Percentiles rank a stretch among this genome's conserved stretches.
These are phyloP conservation scores for Termitomyces sp. DNA, from an alignment of 1,284 basidiomycete genomes.

Conservation along the genomic window DNA sequence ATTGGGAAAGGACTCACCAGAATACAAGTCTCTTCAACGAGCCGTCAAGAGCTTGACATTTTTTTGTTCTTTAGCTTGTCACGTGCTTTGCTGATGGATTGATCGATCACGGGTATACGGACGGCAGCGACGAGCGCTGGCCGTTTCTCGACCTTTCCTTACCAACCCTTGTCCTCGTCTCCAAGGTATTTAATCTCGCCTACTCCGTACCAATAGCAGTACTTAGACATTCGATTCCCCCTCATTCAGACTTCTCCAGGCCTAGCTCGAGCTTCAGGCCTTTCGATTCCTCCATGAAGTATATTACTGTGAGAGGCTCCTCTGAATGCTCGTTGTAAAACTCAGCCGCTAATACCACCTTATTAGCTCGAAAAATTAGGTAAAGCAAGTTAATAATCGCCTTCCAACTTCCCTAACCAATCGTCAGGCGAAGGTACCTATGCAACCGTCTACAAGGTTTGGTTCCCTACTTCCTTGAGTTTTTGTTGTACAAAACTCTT, in stretches of 20 bases:
- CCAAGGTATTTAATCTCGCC: not conserved
- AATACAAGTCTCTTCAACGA: not conserved
- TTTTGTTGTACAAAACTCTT: constrained; percentile 10
- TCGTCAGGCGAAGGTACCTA: constrained; percentile 72
- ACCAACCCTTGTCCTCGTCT: not conserved
- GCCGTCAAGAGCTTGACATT: constrained; percentile 2
- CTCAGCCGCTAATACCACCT: not conserved
- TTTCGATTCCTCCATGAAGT: constrained; percentile 42
- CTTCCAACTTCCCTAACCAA: constrained; percentile 9
- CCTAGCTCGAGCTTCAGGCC: not conserved
- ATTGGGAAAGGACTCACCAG: constrained; percentile 5
- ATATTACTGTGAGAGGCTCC: constrained; percentile 52
- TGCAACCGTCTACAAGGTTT: constrained; percentile 88
- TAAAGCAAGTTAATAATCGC: constrained; percentile 21
- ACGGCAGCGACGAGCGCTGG: not conserved
- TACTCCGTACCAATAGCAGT: not conserved
- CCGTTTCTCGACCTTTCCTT: not conserved
- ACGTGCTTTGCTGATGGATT: constrained; percentile 12
- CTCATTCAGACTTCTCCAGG: not conserved
- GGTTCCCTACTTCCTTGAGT: constrained; percentile 8
- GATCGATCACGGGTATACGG: constrained; percentile 13
- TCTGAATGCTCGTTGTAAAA: not conserved
- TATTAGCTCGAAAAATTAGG: constrained; percentile 82
- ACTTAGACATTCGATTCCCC: not conserved
- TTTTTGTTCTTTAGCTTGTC: constrained; percentile 10